These are phyloP conservation scores for Cicer judaicum DNA, from an alignment of 306 rosid genomes.

Conservation along the genomic window DNA sequence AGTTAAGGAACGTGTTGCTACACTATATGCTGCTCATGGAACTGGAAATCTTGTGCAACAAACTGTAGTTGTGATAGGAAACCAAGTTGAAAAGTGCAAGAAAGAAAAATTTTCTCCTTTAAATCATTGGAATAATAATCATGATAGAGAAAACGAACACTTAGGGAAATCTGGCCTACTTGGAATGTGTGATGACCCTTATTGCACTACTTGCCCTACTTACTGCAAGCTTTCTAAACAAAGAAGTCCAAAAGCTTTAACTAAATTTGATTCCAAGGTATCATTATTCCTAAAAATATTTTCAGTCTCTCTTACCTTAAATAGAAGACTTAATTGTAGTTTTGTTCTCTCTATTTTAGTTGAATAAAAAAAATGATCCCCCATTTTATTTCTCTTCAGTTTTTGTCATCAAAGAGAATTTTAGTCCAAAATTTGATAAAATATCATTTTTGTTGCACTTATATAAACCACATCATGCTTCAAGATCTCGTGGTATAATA, in stretches of 20 bases:
- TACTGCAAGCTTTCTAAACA: slow-evolving; percentile 55
- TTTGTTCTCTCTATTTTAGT: too few species aligned
- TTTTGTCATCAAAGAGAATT: too few species aligned
- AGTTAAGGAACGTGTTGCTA: slow-evolving; percentile 67
- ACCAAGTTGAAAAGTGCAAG: slow-evolving; percentile 47
- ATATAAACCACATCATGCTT: too few species aligned
- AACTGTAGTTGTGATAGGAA: slow-evolving; percentile 43
- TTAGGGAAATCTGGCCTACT: slow-evolving; percentile 80
- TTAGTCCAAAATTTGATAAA: too few species aligned
- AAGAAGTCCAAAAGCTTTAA: slow-evolving; percentile 45
- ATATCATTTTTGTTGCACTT: too few species aligned
- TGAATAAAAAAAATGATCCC: too few species aligned
- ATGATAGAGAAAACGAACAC: slow-evolving; percentile 62
- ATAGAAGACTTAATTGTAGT: too few species aligned
- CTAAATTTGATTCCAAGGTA: slow-evolving; percentile 67
- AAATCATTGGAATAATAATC: slow-evolving; percentile 48
- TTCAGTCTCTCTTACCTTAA: too few species aligned
- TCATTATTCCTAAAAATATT: slow-evolving; percentile 36
- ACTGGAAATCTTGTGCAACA: slow-evolving; percentile 46
- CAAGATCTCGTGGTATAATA: too few species aligned
- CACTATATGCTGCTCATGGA: slow-evolving; percentile 43
- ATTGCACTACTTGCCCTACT: slow-evolving; percentile 87
- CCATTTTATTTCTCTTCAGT: too few species aligned
- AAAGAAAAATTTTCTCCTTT: slow-evolving; percentile 51
- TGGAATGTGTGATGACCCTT: slow-evolving; percentile 93